These are phyloP conservation scores for Friedmanniomyces endolithicus DNA, from an alignment of 495 filamentous ascomycete species.

Conservation along the genomic window DNA sequence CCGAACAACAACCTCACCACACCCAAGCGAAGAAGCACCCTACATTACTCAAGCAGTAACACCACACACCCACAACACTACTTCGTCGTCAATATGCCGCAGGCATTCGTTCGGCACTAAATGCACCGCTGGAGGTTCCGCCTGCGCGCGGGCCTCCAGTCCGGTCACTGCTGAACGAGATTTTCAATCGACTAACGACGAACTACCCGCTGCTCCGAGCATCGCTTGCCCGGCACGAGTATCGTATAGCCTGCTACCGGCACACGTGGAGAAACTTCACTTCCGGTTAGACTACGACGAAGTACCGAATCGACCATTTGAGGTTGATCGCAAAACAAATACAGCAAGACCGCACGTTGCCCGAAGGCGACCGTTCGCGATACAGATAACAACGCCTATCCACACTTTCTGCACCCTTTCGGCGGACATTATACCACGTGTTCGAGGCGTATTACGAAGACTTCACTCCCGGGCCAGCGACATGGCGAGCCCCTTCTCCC, in stretches of 20 bases:
- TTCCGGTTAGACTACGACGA: conserved; percentile 5
- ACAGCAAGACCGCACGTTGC: conserved; percentile 1
- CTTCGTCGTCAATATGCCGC: conserved; percentile 21
- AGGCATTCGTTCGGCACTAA: conserved; percentile 20
- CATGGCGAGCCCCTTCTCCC: background rate
- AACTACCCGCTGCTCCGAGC: conserved; percentile 4
- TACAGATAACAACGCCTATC: background rate
- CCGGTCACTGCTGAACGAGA: conserved; percentile 19
- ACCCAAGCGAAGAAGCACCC: conserved; percentile 7
- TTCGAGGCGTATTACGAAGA: background rate
- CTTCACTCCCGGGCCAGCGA: background rate
- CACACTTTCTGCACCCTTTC: background rate
- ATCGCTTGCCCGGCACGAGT: conserved; percentile 3
- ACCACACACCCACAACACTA: conserved; percentile 4
- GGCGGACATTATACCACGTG: background rate
- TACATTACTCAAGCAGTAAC: background rate
- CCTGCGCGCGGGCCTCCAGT: conserved; percentile 13
- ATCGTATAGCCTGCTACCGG: background rate
- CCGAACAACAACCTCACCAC: conserved; percentile 1
- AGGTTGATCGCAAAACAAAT: background rate
- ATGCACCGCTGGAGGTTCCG: conserved; percentile 14
- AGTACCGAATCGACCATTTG: background rate
- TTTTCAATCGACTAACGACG: conserved; percentile 8
- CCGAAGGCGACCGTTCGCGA: conserved; percentile 4
- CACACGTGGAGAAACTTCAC: background rate